Conservation (phyloP, 768 basidiomycete genomes). For the Phlegmacium glaucopus region DNA sequence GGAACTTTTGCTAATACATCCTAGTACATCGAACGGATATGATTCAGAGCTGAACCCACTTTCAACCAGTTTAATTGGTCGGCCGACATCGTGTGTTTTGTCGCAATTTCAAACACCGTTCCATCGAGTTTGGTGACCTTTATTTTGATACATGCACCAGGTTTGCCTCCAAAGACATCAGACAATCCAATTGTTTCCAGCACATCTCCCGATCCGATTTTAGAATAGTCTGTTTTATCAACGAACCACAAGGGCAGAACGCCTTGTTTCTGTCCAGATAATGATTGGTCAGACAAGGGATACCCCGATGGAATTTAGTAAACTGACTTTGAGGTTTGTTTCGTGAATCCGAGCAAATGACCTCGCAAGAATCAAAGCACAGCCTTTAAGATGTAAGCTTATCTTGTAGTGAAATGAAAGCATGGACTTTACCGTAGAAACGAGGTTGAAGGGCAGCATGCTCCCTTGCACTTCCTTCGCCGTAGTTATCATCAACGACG, state of each 20-base stretch:
- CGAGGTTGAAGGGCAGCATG: slow-evolving; percentile 97
- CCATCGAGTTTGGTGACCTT: slow-evolving; percentile 68
- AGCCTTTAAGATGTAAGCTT: slow-evolving; percentile 44
- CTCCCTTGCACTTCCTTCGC: slow-evolving; percentile 96
- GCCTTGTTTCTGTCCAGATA: slow-evolving; percentile 81
- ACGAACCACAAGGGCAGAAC: slow-evolving; percentile 93
- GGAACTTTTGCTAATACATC: too few relatives aligned
- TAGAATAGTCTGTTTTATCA: slow-evolving; percentile 80
- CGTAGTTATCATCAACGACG: slow-evolving; percentile 95
- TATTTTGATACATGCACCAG: slow-evolving; percentile 47
- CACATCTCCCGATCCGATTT: slow-evolving; percentile 78
- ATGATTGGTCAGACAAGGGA: neutral
- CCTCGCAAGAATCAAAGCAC: slow-evolving; percentile 81
- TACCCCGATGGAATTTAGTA: too few relatives aligned
- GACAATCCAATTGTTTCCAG: slow-evolving; percentile 83
- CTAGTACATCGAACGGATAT: slow-evolving; percentile 55
- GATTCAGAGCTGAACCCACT: slow-evolving; percentile 87
- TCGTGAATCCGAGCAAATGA: slow-evolving; percentile 99
- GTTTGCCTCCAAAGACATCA: slow-evolving; percentile 52
- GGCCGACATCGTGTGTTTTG: slow-evolving; percentile 84
- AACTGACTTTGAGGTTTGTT: slow-evolving; percentile 85
- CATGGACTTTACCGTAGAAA: slow-evolving; percentile 64
- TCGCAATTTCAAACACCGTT: slow-evolving; percentile 60
- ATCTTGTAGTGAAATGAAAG: neutral
- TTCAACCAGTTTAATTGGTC: slow-evolving; percentile 91